Evolutionary conservation across 305 asterid genomes (phyloP).

Genomic region (Fraxinus xanthoxyloides): DNA sequence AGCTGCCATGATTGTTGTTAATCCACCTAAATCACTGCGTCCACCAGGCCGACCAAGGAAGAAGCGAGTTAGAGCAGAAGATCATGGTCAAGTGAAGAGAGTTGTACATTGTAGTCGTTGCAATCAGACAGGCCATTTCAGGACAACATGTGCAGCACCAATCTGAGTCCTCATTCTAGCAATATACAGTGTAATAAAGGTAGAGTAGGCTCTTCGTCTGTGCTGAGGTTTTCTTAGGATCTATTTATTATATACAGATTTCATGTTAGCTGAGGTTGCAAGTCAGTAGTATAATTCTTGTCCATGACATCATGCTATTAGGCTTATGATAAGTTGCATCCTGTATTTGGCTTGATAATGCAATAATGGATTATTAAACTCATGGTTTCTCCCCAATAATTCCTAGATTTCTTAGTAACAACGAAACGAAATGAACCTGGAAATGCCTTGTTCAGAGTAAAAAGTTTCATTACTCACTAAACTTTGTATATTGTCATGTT

Average conservation of each 20-base stretch:
- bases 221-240: constrained; percentile 36
- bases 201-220: constrained; percentile 22
- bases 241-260: constrained; percentile 19
- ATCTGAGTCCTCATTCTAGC: constrained; percentile 38
- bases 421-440: background rate
- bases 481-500: too few relatives aligned
- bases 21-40: constrained; percentile 85
- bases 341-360: constrained; percentile 16
- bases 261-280: constrained; percentile 25
- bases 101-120: constrained; percentile 93
- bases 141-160: constrained; percentile 89
- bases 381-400: background rate
- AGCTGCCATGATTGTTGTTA: constrained; percentile 41
- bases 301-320: constrained; percentile 6
- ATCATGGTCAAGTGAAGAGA: constrained; percentile 79
- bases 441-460: background rate
- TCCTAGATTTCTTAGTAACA: background rate
- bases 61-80: constrained; percentile 86
- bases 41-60: constrained; percentile 88
- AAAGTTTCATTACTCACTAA: too few relatives aligned
- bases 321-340: constrained; percentile 2
- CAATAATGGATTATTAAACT: background rate
- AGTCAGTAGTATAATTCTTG: constrained; percentile 6
- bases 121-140: constrained; percentile 84
- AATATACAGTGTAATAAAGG: constrained; percentile 22